phyloP scores from a whole-genome alignment of 2,329 filamentous ascomycete genomes.

The Dactylonectria estremocensis region DNA sequence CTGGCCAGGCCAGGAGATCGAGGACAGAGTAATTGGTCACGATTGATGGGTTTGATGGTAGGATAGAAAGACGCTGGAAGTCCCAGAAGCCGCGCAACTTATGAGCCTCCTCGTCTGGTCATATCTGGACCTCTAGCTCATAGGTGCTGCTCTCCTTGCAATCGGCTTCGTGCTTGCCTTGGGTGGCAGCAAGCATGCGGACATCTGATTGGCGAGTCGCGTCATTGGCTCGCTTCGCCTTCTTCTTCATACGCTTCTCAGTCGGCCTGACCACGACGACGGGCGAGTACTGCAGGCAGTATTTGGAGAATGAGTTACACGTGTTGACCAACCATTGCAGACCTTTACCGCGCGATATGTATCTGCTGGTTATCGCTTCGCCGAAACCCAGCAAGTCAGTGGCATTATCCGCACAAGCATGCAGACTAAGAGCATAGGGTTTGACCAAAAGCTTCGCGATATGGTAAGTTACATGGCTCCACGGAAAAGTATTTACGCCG shows the following conservation, averaged over 20 bases:
- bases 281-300: constrained; percentile 93
- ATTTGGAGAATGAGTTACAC: constrained; percentile 90
- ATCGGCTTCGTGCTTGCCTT: constrained; percentile 72
- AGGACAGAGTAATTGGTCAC: constrained; percentile 30
- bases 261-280: constrained; percentile 92
- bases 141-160: constrained; percentile 67
- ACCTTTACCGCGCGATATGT: constrained; percentile 73
- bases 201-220: constrained; percentile 82
- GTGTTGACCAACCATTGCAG: constrained; percentile 87
- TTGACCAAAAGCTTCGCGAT: constrained; percentile 72
- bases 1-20: constrained; percentile 38
- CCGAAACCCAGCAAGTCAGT: constrained; percentile 76
- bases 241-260: constrained; percentile 91
- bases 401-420: constrained; percentile 79
- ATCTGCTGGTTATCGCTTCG: constrained; percentile 84
- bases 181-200: constrained; percentile 78
- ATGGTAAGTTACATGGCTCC: constrained; percentile 73
- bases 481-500: constrained; percentile 64
- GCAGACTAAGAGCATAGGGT: constrained; percentile 76
- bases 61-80: constrained; percentile 75
- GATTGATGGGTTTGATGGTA: constrained; percentile 71
- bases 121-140: constrained; percentile 68
- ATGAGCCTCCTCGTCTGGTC: constrained; percentile 75
- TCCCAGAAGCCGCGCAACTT: constrained; percentile 74
- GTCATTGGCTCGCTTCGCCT: constrained; percentile 85